Evolutionary conservation across 2,329 filamentous ascomycete species (phyloP), one percentile per base, ranked within the genome.

Genomic region (Penicillium hordei): DNA sequence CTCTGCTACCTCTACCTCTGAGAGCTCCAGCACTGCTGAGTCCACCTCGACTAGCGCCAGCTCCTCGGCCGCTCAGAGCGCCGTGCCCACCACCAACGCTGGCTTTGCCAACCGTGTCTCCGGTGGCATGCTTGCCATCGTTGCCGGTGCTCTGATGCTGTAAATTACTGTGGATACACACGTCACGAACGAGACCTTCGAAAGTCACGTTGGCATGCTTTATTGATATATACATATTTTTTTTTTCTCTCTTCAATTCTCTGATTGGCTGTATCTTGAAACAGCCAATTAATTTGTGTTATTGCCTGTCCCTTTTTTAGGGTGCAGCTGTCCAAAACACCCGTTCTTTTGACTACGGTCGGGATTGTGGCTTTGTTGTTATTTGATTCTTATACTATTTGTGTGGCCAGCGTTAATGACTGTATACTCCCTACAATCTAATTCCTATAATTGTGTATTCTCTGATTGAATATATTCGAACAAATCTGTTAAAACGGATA

Each of bases 51-150:
- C 50, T 7, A 43, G 27, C 38, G 36, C 48, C 9, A 51, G 62
- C 56, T 64, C 60, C 51, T 59, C 65, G 31, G 54, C 69, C 15
- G 17, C 42, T 13, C 29, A 59, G 15, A 67, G 63, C 46, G 57
- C 64, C 21, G 66, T 72, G 38, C 68, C 72, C 36, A 65, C 68
- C 64, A 62, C 64, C 52, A 72, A 73, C 56, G 69, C 63, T 33
- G 73, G 67, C 36, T 64, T 68, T 27, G 53, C 60, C 43, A 68
- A 73, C 65, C 70, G 70, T 39, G 70, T 74, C 23, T 74, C 75
- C 23, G 70, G 70, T 46, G 67, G 70, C 46, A 60, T 77, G 64
- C 46, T 76, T 53, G 75, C 72, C 44, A 52, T 73, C 49, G 70
- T 72, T 23, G 64, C 73, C 42, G 75, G 69, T 58, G 68, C 66